A percentile compares a stretch with the other conserved stretches of the same genome.
These are phyloP conservation scores for Colletotrichum magnum DNA, from an alignment of 2,329 filamentous ascomycete genomes.

Conservation along the genomic window DNA sequence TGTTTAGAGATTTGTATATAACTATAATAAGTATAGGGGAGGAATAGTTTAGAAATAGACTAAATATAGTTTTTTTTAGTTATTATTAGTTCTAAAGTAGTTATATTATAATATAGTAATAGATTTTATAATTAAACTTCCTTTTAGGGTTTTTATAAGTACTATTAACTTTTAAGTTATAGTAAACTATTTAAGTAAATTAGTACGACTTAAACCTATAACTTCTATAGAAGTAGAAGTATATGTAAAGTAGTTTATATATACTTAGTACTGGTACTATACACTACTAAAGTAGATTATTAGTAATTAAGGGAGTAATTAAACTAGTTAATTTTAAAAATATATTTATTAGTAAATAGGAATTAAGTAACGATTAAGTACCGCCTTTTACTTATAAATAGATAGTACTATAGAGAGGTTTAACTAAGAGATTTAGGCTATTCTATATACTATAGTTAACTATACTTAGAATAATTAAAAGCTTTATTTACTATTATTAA, in stretches of 20 bases:
- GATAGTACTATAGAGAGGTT: conserved; percentile 1
- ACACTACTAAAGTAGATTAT: neutral
- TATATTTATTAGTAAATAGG: neutral
- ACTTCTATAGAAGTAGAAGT: too few relatives aligned
- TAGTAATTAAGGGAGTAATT: neutral
- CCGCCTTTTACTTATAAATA: neutral
- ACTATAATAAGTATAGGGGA: conserved; percentile 7
- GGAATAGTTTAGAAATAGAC: conserved; percentile 8
- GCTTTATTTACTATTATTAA: conserved; percentile 1
- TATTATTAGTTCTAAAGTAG: neutral
- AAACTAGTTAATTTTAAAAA: conserved; percentile 1
- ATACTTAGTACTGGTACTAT: neutral
- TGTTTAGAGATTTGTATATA: neutral
- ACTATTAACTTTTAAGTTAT: too few relatives aligned
- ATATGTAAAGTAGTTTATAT: too few relatives aligned
- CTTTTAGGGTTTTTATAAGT: neutral
- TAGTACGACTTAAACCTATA: too few relatives aligned
- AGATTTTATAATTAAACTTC: neutral
- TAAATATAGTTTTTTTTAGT: conserved; percentile 1
- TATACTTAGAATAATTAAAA: conserved; percentile 4
- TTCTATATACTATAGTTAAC: too few relatives aligned
- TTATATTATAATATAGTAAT: conserved; percentile 11
- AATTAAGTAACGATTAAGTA: neutral
- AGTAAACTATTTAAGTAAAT: too few relatives aligned
- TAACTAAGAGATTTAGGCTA: neutral